A percentile compares a stretch with the other conserved stretches of the same genome.
Evolutionary conservation across 2,329 filamentous ascomycete species (phyloP).

Genomic region (Hirsutella rhossiliensis): DNA sequence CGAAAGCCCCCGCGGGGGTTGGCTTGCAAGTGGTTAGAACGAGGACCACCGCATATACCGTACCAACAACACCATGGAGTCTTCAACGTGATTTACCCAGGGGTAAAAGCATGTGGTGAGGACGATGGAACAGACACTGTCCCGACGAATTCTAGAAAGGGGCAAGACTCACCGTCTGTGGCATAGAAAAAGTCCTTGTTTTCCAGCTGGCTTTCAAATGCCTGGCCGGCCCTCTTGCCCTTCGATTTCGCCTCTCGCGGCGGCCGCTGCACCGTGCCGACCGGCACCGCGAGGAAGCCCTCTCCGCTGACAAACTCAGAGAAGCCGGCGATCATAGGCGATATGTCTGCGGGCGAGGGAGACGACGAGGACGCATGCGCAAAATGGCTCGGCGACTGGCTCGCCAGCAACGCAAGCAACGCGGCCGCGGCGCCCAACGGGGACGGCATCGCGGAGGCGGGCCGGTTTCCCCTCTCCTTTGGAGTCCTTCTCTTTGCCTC

Average conservation of each 20-base stretch:
- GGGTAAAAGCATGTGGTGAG: no score
- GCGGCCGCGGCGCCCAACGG: background rate
- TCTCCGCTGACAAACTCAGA: slow-evolving; percentile 18
- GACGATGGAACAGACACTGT: no score
- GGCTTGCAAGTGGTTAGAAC: no score
- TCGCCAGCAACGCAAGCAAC: slow-evolving; percentile 6
- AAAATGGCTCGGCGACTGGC: background rate
- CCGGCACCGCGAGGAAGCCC: slow-evolving; percentile 24
- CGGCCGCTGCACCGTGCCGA: slow-evolving; percentile 17
- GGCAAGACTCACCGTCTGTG: slow-evolving; percentile 16
- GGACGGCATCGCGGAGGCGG: background rate
- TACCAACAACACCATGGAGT: no score
- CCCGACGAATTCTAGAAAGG: background rate
- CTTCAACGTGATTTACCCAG: no score
- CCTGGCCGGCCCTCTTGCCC: slow-evolving; percentile 11
- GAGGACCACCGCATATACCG: no score
- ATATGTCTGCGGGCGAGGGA: no score
- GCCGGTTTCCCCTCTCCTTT: no score
- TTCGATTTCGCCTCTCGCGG: slow-evolving; percentile 4
- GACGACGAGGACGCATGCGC: background rate
- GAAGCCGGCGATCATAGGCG: slow-evolving; percentile 7
- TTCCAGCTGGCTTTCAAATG: slow-evolving; percentile 17
- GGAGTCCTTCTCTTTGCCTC: no score
- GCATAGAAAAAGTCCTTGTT: slow-evolving; percentile 27
- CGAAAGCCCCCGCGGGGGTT: no score